These are phyloP conservation scores for Phytophthora vignae DNA, from an alignment of 352 stramenopile genomes.

Conservation along the genomic window DNA sequence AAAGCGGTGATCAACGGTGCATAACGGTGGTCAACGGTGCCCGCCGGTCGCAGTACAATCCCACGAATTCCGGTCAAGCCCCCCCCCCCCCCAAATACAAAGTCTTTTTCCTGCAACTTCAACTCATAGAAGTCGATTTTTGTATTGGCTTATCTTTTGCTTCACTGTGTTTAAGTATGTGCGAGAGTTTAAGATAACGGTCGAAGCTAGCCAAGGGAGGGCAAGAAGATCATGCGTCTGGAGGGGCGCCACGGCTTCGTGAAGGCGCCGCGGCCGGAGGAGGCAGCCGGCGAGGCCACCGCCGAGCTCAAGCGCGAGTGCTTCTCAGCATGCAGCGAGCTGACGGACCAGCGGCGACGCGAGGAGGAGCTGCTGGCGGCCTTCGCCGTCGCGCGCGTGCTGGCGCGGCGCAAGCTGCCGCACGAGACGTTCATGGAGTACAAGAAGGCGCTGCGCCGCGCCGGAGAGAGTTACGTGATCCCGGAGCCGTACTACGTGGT, in stretches of 20 bases:
- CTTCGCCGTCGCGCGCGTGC: constrained; percentile 29
- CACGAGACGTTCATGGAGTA: constrained; percentile 39
- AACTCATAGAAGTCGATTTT: background rate
- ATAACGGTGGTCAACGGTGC: too few relatives aligned
- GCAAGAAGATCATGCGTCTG: constrained; percentile 13
- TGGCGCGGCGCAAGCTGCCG: constrained; percentile 27
- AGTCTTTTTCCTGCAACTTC: constrained; percentile 9
- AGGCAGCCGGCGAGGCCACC: constrained; percentile 20
- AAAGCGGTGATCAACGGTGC: too few relatives aligned
- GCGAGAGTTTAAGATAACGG: constrained; percentile 23
- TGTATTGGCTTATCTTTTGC: background rate
- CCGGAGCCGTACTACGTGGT: constrained; percentile 35
- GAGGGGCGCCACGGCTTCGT: constrained; percentile 23
- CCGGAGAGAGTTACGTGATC: constrained; percentile 28
- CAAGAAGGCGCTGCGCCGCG: constrained; percentile 26
- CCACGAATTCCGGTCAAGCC: too few relatives aligned
- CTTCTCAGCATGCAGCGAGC: constrained; percentile 2
- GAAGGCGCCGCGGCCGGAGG: constrained; percentile 1
- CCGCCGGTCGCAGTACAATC: too few relatives aligned
- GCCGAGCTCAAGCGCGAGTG: constrained; percentile 31
- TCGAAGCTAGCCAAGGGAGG: background rate
- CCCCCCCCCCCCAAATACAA: too few relatives aligned
- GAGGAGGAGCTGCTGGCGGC: constrained; percentile 31
- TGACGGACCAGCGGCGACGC: constrained; percentile 18
- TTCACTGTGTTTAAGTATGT: background rate